Evolutionary conservation across 176 grass and related monocot genomes (phyloP), one percentile per base, ranked within the genome.

Genomic region (Cymbopogon citratus): DNA sequence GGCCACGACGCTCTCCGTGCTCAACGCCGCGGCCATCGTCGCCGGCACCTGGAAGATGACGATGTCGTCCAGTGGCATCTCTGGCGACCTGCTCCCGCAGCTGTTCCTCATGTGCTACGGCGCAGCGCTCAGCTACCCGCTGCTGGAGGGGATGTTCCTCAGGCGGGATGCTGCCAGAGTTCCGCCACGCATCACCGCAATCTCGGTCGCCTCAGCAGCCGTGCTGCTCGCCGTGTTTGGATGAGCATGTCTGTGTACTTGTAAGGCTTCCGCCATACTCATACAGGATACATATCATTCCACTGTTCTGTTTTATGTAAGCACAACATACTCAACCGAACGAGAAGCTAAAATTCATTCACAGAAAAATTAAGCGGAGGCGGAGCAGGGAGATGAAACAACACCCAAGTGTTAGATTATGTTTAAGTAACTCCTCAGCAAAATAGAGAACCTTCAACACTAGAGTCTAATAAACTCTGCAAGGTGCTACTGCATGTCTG

Each of bases 91-190:
- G 52, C 74, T 87, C 36, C 63, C 61, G 59, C 81, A 87, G 19
- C 28, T 87, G 13, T 81, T 85, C 29, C 80, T 90, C 35, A 57
- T 63, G 16, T 83, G 85, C 82, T 94, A 83, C 84, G 7, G 88
- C 1, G 65, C 81, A 18, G 75, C 69, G 0, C 21, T 93, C 21
- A 93, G 82, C 86, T 71, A 88, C 28, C 91, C 85, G 25, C 29
- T 88, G 49, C 70, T 94, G 12, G 36, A 94, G 23, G 88, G 91
- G 31, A 86, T 91, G 72, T 62, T 88, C 46, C 63, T 90, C 48
- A 9, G 88, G 23, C 48, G 33, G 27, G 91, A 90, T 24, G 15
- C 54, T 10, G 88, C 87, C 33, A 74, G 70, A 61, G 82, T 86
- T 31, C 85, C 88, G 0, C 10, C 40, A 1, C 27, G 74, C 29